Base-by-base conservation (phyloP, 225 moss, liverwort and hornwort species). In the Rhytidiadelphus loreus region DNA sequence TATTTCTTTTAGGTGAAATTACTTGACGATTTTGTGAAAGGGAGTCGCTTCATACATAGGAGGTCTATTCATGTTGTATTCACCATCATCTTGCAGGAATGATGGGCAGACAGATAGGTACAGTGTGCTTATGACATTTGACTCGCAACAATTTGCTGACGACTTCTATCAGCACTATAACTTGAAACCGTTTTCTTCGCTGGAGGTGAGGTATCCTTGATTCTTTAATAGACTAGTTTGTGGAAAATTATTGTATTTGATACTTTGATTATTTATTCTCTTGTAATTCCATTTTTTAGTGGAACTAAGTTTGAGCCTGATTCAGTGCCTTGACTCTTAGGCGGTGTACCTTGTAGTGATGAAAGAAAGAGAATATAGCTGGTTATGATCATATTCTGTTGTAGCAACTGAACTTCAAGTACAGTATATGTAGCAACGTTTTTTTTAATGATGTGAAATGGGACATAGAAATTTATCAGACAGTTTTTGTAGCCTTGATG, bases 101-200 rank as follows among this genome's bases (percentile, higher is more conserved):
- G 99, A 99, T 76, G 96, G 95, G 68, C 96, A 94, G 76, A 92
- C 94, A 68, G 99, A 97, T 85, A 94, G 97, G 77, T 99, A 97
- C 87, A 96, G 93, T 91, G 99, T 96, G 55, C 95, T 99, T 46
- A 96, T 99, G 96, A 96, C 94, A 77, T 97, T 99, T 74, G 97
- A 96, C 79, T 95, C 94, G 6, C 99, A 96, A 78, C 91, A 89
- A 85, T 92, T 91, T 77, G 96, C 99, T 66, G 99, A 99, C 91
- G 99, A 96, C 76, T 99, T 99, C 79, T 97, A 96, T 87, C 96
- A 89, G 64, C 95, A 99, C 81, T 97, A 96, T 79, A 96, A 97
- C 80, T 94, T 97, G 88, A 99, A 94, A 80, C 94, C 95, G 13
- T 99, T 99, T 87, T 96, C 96, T 83, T 96, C 96, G 28, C 87